These are phyloP conservation scores for Tieghemostelium lacteum DNA, from an alignment of 78 protist species.

Conservation along the genomic window DNA sequence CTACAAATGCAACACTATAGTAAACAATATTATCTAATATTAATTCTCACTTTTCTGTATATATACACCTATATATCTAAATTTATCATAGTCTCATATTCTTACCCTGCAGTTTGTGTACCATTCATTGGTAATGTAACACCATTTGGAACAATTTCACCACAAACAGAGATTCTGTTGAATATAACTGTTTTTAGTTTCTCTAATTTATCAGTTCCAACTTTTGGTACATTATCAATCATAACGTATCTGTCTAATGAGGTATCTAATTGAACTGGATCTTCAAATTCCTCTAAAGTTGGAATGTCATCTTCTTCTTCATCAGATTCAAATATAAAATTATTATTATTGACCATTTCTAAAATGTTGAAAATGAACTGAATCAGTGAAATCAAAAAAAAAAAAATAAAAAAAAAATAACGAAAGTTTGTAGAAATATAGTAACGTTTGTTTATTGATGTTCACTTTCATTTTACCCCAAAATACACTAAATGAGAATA, in stretches of 20 bases:
- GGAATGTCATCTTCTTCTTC: conserved; percentile 15
- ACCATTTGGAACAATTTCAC: conserved; percentile 9
- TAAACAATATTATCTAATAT: background rate
- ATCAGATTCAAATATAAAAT: background rate
- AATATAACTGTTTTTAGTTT: conserved; percentile 34
- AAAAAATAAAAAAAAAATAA: too few relatives aligned
- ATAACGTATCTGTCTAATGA: conserved; percentile 40
- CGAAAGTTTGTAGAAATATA: too few relatives aligned
- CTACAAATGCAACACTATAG: conserved; percentile 63
- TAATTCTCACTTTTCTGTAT: background rate
- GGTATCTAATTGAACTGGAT: conserved; percentile 56
- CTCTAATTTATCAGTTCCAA: conserved; percentile 43
- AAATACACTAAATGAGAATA: too few relatives aligned
- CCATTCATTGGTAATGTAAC: conserved; percentile 10
- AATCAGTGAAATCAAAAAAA: too few relatives aligned
- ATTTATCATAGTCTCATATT: background rate
- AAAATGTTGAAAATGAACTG: background rate
- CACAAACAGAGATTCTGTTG: background rate
- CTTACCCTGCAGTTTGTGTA: conserved; percentile 51
- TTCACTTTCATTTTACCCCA: too few relatives aligned
- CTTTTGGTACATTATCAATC: conserved; percentile 45
- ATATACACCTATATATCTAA: too few relatives aligned
- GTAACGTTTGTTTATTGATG: too few relatives aligned
- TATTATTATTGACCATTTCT: background rate
- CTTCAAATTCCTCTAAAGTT: conserved; percentile 44